A percentile compares a stretch with the other conserved stretches of the same genome.
Evolutionary conservation across 2,329 filamentous ascomycete species (phyloP).

Genomic region (Pestalotiopsis sp.): DNA sequence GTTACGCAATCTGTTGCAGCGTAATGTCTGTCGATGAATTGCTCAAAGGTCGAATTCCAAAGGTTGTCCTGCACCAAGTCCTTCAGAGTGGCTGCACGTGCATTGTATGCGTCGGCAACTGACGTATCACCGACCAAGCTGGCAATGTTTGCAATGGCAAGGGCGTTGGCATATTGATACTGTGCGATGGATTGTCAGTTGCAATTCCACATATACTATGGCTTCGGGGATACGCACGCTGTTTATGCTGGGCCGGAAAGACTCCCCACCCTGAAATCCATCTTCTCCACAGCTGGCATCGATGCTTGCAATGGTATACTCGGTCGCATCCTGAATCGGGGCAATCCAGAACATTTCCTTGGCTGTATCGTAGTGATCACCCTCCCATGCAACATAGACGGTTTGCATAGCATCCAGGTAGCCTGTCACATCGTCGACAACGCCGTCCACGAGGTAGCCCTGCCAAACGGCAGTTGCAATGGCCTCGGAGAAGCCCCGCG

Average conservation of each 20-base stretch:
- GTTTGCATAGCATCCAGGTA: slow-evolving; percentile 38
- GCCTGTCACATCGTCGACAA: slow-evolving; percentile 30
- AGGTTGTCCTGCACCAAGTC: slow-evolving; percentile 38
- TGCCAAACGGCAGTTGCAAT: slow-evolving; percentile 43
- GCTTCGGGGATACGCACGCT: slow-evolving; percentile 17
- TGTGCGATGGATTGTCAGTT: background rate
- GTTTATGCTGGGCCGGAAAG: slow-evolving; percentile 47
- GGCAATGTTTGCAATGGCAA: slow-evolving; percentile 42
- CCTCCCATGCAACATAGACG: slow-evolving; percentile 37
- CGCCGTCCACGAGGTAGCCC: slow-evolving; percentile 44
- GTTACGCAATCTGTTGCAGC: slow-evolving; percentile 39
- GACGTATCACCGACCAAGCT: slow-evolving; percentile 28
- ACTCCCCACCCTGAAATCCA: slow-evolving; percentile 41
- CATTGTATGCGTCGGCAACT: slow-evolving; percentile 25
- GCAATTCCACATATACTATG: background rate
- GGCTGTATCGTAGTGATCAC: slow-evolving; percentile 38
- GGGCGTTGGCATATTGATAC: slow-evolving; percentile 45
- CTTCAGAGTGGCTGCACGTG: slow-evolving; percentile 37
- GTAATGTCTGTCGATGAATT: slow-evolving; percentile 46
- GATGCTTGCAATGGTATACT: slow-evolving; percentile 47
- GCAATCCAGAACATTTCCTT: slow-evolving; percentile 46
- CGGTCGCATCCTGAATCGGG: slow-evolving; percentile 44
- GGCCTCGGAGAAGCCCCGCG: slow-evolving; percentile 45
- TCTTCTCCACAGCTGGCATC: slow-evolving; percentile 42
- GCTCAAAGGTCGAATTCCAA: slow-evolving; percentile 45